Evolutionary conservation across 1,284 basidiomycete genomes (phyloP).

Genomic region (Leccinum fallax): DNA sequence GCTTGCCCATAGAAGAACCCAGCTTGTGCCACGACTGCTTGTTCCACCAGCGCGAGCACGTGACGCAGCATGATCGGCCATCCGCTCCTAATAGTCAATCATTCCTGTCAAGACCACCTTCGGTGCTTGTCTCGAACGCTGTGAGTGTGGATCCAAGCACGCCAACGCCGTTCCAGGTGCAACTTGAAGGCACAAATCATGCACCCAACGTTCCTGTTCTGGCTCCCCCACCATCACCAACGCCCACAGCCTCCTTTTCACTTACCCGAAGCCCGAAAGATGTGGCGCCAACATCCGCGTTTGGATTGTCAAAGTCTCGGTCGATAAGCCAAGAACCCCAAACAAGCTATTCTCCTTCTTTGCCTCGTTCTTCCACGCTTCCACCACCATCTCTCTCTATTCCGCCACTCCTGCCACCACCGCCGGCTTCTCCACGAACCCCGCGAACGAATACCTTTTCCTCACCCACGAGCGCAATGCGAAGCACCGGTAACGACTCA

Average conservation of each 20-base stretch:
- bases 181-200: not conserved
- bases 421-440: constrained; percentile 34
- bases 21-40: too few species aligned
- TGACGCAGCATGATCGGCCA: too few species aligned
- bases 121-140: not conserved
- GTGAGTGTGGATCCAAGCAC: not conserved
- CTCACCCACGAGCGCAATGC: constrained; percentile 2
- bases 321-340: constrained; percentile 7
- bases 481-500: constrained; percentile 7
- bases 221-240: constrained; percentile 22
- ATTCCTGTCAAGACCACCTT: not conserved
- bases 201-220: constrained; percentile 10
- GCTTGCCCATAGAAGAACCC: too few species aligned
- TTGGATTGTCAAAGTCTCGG: constrained; percentile 2
- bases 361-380: constrained; percentile 13
- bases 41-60: too few species aligned
- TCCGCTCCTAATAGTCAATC: not conserved
- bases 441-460: constrained; percentile 24
- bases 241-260: constrained; percentile 6
- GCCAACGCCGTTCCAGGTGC: not conserved
- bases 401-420: constrained; percentile 36
- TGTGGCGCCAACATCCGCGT: not conserved
- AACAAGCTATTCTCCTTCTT: constrained; percentile 9
- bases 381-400: constrained; percentile 18
- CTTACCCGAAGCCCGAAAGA: constrained; percentile 11